phyloP scores from a whole-genome alignment of 2,329 filamentous ascomycete species.

The Fusarium sp. region DNA sequence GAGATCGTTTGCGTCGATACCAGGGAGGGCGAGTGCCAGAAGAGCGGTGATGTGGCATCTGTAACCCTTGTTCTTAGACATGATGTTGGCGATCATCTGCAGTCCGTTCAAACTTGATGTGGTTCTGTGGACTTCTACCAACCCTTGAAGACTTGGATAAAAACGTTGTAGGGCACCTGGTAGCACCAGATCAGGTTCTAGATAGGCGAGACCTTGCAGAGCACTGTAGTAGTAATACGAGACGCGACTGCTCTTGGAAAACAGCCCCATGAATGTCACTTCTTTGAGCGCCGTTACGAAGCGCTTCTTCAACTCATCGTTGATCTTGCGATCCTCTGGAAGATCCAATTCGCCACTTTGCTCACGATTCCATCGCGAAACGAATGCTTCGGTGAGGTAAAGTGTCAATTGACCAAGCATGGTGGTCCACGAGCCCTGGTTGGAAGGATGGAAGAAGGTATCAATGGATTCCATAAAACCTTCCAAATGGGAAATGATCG shows the following conservation, averaged over 20 bases:
- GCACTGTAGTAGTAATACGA: constrained; percentile 93
- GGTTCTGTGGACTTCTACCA: constrained; percentile 96
- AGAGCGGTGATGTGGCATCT: constrained; percentile 95
- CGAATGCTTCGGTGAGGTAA: constrained; percentile 94
- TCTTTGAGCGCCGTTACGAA: constrained; percentile 92
- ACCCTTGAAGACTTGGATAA: constrained; percentile 94
- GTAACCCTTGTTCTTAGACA: constrained; percentile 94
- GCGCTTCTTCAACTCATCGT: constrained; percentile 81
- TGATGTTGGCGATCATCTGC: constrained; percentile 90
- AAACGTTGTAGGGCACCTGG: constrained; percentile 95
- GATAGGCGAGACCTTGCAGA: constrained; percentile 86
- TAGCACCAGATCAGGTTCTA: constrained; percentile 91
- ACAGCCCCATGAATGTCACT: constrained; percentile 97
- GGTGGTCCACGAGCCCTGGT: constrained; percentile 91
- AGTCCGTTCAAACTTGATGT: constrained; percentile 92
- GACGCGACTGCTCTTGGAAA: constrained; percentile 91
- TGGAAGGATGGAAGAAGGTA: constrained; percentile 98
- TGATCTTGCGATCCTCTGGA: constrained; percentile 82
- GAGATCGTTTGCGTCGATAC: constrained; percentile 96
- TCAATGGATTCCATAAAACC: constrained; percentile 94
- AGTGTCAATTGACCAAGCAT: constrained; percentile 90
- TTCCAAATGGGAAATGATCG: constrained; percentile 85
- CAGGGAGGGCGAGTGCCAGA: constrained; percentile 90
- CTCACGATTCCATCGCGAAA: constrained; percentile 97
- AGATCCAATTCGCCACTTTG: constrained; percentile 91